Conservation (phyloP, 495 filamentous ascomycete species). For the Lindgomyces ingoldianus region DNA sequence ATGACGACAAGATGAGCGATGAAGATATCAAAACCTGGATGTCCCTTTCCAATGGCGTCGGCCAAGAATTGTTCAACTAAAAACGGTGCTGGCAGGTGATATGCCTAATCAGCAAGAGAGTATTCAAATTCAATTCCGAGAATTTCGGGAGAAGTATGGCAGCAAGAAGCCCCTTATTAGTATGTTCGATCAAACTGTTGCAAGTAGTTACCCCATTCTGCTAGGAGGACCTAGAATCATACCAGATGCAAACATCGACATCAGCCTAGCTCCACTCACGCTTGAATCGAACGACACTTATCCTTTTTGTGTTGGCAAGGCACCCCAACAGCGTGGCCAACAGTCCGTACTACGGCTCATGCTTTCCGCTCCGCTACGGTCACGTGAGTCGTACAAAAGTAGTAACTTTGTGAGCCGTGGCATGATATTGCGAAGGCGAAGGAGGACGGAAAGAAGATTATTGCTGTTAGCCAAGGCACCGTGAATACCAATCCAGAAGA, state of each 20-base stretch:
- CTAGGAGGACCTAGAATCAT: constrained; percentile 12
- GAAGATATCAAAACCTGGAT: constrained; percentile 12
- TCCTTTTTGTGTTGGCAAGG: constrained; percentile 11
- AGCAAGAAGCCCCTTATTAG: constrained; percentile 12
- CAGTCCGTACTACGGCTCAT: constrained; percentile 13
- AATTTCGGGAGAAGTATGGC: constrained; percentile 13
- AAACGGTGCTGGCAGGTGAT: constrained; percentile 10
- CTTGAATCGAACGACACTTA: constrained; percentile 19
- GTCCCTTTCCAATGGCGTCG: constrained; percentile 3
- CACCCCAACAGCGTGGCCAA: constrained; percentile 8
- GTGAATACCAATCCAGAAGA: constrained; percentile 6
- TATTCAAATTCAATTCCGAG: constrained; percentile 6
- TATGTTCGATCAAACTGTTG: constrained; percentile 8
- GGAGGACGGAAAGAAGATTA: constrained; percentile 23
- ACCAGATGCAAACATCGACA: constrained; percentile 15
- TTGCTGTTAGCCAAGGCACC: constrained; percentile 23
- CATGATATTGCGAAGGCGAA: constrained; percentile 28
- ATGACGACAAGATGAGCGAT: constrained; percentile 16
- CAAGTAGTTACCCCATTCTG: constrained; percentile 1
- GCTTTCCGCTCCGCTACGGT: background rate
- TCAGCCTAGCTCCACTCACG: constrained; percentile 10
- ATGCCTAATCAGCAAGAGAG: constrained; percentile 6
- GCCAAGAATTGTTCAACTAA: constrained; percentile 11
- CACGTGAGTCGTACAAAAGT: background rate
- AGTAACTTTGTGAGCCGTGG: constrained; percentile 16